Base-by-base conservation (phyloP, 2,329 filamentous ascomycete genomes). In the Pezicula radicicola region DNA sequence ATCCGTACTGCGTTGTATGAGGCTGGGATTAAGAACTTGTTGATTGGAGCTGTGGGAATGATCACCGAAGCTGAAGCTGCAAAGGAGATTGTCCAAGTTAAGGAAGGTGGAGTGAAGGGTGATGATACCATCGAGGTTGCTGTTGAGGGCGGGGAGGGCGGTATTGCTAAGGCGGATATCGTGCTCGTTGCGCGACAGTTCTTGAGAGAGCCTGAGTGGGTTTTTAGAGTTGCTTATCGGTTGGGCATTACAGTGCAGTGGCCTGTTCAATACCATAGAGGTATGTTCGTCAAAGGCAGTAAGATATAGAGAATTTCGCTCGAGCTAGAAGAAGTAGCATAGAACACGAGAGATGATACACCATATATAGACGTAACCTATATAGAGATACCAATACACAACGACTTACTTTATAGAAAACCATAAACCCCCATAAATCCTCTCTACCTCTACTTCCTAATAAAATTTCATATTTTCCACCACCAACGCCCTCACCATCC, bases 181-280 rank as follows among this genome's bases (percentile, higher is more conserved):
- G 81, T 85, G 1, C 76, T 91, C 16, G 76, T 86, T 1, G 91
- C 83, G 0, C 76, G 89, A 47, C 85, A 86, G 63, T 93, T 93
- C 70, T 77, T 93, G 71, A 83, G 89, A 66, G 89, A 95, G 63
- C 88, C 90, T 0, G 83, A 88, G 50, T 82, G 90, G 62, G 85
- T 89, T 9, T 83, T 89, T 71, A 76, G 79, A 21, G 85, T 81
- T 54, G 91, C 89, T 0, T 79, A 88, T 51, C 80, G 91, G 55
- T 72, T 95, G 27, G 83, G 80, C n/a, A 83, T 91, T 3, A 72
- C 81, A 54, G 81, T 90, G 7, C 75, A 84, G 61, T 85, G 85
- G 80, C 81, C 90, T 9, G 25, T 37, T 12, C 63, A 65, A 33
- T 66, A 64, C 47, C 16, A 39, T 10, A 51, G 59, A 43, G 59